Evolutionary conservation across 805 yeast species (phyloP), one percentile per base, ranked within the genome.

Genomic region (Teunomyces pallodes): DNA sequence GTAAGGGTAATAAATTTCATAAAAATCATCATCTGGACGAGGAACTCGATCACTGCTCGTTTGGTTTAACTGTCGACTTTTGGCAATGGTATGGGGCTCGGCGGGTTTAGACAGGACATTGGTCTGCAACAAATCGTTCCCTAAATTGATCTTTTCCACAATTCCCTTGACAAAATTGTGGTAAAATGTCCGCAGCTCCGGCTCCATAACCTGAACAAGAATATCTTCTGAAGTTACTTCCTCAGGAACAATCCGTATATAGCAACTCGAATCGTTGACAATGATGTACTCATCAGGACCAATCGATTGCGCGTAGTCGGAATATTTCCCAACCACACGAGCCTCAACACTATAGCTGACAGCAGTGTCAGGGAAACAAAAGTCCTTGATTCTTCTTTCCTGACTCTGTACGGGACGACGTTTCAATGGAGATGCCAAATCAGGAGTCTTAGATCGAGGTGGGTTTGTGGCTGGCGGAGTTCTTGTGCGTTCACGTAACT

Each of bases 261-360:
- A 60, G 13, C 53, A 51, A 29, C 63, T 57, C 8, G 58, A 55
- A 10, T 64, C 65, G 16, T 58, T 57, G 3, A 64, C 51, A 16
- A 64, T 51, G 13, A 64, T 51, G 28, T 60, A 62, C 50, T 64
- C 65, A 26, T 61, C 62, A 4, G 49, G 46, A 35, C 44, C 36
- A 3, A 46, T 36, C 16, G 48, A 49, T 28, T 43, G 41, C 5
- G 54, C 51, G 51, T 64, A 60, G 24, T 58, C 55, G 7, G 62
- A 54, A 16, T 49, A 44, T 41, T 58, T 62, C 5, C 65, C 67
- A 33, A 64, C 57, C 13, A 64, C 55, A 7, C 65, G 50, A 2
- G 64, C 61, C 46, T 64, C 67, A 12, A 64, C 58, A 39, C 65
- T 59, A 48, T 64, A 64, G 44, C 62, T 58, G 42, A 64, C 53